Evolutionary conservation across 2,329 filamentous ascomycete genomes (phyloP).

Genomic region (Phoma sp.): DNA sequence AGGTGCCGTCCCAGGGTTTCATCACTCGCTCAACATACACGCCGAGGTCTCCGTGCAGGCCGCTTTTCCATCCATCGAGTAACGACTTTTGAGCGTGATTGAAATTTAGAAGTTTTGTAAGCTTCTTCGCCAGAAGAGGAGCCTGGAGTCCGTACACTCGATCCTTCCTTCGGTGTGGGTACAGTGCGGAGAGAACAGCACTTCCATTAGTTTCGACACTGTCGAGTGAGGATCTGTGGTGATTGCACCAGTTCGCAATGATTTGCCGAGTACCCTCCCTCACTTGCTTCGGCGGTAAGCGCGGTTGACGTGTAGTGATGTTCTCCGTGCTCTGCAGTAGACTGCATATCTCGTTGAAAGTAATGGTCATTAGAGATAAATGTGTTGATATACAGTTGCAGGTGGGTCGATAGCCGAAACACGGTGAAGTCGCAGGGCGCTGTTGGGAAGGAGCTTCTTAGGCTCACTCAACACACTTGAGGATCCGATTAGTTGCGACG

Average conservation of each 20-base stretch:
- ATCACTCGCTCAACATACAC: conserved; percentile 73
- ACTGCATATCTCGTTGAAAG: conserved; percentile 75
- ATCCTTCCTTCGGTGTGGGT: conserved; percentile 78
- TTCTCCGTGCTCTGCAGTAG: conserved; percentile 72
- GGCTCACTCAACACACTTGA: neutral
- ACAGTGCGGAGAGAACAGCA: conserved; percentile 75
- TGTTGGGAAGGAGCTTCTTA: neutral
- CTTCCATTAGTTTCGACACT: conserved; percentile 62
- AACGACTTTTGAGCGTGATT: conserved; percentile 66
- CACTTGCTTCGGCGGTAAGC: conserved; percentile 42
- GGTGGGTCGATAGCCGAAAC: neutral
- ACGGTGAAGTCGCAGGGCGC: neutral
- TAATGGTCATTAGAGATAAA: conserved; percentile 63
- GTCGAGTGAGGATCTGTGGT: conserved; percentile 66
- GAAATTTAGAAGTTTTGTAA: conserved; percentile 71
- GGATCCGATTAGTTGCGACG: neutral
- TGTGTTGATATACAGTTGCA: neutral
- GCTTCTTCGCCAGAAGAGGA: conserved; percentile 66
- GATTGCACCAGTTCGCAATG: conserved; percentile 71
- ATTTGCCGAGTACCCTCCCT: conserved; percentile 41
- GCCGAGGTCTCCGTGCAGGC: conserved; percentile 70
- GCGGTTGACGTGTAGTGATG: conserved; percentile 51
- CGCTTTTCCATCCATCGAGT: conserved; percentile 67
- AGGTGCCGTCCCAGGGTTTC: conserved; percentile 59
- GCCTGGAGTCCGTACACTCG: conserved; percentile 76